Evolutionary conservation across 1,284 basidiomycete genomes (phyloP).

Genomic region (Ganoderma multipileum): DNA sequence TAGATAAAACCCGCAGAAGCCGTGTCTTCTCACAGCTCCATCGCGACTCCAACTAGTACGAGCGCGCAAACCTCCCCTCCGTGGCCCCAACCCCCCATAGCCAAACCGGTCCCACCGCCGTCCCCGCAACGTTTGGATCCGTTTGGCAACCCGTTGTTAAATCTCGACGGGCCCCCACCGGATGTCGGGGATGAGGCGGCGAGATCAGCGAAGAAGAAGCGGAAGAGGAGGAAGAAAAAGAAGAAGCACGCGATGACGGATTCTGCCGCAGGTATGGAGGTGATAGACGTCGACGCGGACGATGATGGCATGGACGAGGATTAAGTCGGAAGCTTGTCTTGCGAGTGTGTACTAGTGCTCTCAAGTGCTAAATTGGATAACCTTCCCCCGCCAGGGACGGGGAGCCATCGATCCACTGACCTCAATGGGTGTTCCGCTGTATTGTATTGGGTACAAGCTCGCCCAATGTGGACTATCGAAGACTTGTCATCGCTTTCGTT

Average conservation of each 20-base stretch:
- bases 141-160: constrained; percentile 52
- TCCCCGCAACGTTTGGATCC: constrained; percentile 17
- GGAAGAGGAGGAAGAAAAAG: constrained; percentile 62
- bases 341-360: not conserved
- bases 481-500: not conserved
- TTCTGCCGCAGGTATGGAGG: not conserved
- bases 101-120: not conserved
- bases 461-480: not conserved
- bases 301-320: constrained; percentile 17
- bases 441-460: not conserved
- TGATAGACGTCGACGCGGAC: constrained; percentile 11
- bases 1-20: constrained; percentile 1
- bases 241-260: constrained; percentile 50
- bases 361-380: not conserved
- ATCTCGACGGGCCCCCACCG: constrained; percentile 58
- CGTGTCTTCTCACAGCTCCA: not conserved
- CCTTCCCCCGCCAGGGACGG: not conserved
- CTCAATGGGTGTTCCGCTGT: not conserved
- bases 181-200: constrained; percentile 41
- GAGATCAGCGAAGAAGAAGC: constrained; percentile 51
- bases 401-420: not conserved
- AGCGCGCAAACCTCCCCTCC: not conserved
- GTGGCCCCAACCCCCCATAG: not conserved
- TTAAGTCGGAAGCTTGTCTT: not conserved
- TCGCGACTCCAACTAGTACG: not conserved